Evolutionary conservation across 23 red algal genomes (phyloP).

Genomic region (Gracilaria caudata): DNA sequence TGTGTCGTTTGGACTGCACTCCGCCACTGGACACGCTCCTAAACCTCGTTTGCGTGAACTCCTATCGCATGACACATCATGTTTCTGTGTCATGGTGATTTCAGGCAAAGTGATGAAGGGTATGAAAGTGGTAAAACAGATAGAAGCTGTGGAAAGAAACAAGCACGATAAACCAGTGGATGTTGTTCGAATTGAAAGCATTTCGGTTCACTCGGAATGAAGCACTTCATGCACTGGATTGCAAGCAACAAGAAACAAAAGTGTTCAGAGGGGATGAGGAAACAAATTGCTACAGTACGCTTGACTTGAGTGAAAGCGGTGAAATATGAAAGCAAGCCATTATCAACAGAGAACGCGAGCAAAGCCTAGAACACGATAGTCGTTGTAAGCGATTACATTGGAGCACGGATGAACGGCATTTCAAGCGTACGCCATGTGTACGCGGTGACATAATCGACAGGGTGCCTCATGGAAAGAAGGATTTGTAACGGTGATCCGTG

Average conservation of each 20-base stretch:
- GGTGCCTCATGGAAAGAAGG: background rate
- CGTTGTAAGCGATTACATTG: background rate
- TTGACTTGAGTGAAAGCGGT: background rate
- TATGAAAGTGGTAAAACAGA: constrained; percentile 90
- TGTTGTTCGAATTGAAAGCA: constrained; percentile 62
- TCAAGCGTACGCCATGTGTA: background rate
- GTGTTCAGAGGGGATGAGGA: background rate
- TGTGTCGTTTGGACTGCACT: background rate
- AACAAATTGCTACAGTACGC: background rate
- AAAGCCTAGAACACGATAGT: background rate
- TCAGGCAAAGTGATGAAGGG: constrained; percentile 84
- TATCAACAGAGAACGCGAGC: background rate
- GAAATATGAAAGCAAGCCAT: background rate
- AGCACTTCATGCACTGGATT: background rate
- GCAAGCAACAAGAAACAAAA: background rate
- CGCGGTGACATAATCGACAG: background rate
- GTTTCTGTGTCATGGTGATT: background rate
- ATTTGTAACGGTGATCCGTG: too few relatives aligned
- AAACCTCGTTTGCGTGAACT: background rate
- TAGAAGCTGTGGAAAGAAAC: constrained; percentile 70
- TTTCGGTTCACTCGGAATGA: constrained; percentile 59
- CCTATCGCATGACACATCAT: background rate
- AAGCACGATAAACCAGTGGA: constrained; percentile 63
- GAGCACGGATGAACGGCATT: background rate
- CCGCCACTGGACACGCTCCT: background rate